These are phyloP conservation scores for Chytriomyces sp. DNA, from an alignment of 192 early-diverging fungal genomes.

Conservation along the genomic window DNA sequence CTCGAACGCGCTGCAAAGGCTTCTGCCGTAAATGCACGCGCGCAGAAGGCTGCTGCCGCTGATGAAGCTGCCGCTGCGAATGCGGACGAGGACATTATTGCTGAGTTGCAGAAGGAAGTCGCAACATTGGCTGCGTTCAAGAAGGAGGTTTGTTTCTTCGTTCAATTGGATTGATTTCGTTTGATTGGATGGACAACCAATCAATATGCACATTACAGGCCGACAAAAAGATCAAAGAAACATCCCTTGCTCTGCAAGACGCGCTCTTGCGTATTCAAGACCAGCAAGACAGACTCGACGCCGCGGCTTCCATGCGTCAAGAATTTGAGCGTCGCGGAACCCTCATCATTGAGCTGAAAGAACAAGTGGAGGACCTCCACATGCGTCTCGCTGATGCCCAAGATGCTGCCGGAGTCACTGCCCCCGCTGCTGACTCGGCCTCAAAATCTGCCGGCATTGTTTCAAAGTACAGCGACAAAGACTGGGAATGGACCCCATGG, in stretches of 20 bases:
- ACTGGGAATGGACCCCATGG: conserved; percentile 53
- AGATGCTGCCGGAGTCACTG: neutral
- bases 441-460: neutral
- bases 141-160: conserved; percentile 29
- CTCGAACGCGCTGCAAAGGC: conserved; percentile 13
- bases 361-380: conserved; percentile 48
- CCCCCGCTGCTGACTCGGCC: neutral
- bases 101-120: conserved; percentile 5
- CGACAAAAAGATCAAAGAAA: conserved; percentile 16
- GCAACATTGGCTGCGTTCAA: neutral
- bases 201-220: neutral
- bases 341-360: conserved; percentile 37
- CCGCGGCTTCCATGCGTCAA: conserved; percentile 31
- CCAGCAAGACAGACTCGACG: conserved; percentile 21
- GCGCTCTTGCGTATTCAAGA: conserved; percentile 23
- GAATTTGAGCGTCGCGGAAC: conserved; percentile 18
- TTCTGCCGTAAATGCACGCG: neutral
- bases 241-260: conserved; percentile 23
- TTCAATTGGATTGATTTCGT: too few species aligned
- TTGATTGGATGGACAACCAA: neutral
- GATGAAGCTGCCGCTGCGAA: conserved; percentile 4
- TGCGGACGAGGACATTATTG: neutral
- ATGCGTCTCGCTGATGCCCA: conserved; percentile 9
- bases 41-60: neutral
- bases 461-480: conserved; percentile 1